A percentile compares a stretch with the other conserved stretches of the same genome.
Evolutionary conservation across 2,329 filamentous ascomycete genomes (phyloP).

Genomic region (Colletotrichum cordylinicola): DNA sequence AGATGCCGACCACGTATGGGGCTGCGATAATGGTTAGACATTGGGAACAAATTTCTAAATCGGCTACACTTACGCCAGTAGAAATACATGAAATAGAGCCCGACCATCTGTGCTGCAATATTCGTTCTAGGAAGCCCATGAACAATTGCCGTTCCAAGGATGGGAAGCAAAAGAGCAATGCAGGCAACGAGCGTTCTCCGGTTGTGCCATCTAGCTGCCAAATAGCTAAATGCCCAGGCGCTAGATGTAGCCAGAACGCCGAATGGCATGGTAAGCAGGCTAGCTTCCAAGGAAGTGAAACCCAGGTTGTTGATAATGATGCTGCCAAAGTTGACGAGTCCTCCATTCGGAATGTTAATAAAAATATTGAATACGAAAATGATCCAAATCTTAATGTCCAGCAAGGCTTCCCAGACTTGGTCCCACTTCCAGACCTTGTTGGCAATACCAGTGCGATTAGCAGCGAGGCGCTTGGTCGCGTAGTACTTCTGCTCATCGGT

Average conservation of each 20-base stretch:
- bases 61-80: background rate
- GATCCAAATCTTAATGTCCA: slow-evolving; percentile 65
- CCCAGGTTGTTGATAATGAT: slow-evolving; percentile 43
- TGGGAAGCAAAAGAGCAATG: slow-evolving; percentile 10
- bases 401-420: slow-evolving; percentile 57
- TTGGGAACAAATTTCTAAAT: background rate
- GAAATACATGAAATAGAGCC: background rate
- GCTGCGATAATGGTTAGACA: slow-evolving; percentile 22
- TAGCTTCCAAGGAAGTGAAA: slow-evolving; percentile 40
- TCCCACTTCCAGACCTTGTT: slow-evolving; percentile 34
- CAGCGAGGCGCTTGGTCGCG: background rate
- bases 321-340: slow-evolving; percentile 58
- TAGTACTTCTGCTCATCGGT: background rate
- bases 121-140: background rate
- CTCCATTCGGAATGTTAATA: slow-evolving; percentile 65
- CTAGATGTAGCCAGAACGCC: slow-evolving; percentile 36
- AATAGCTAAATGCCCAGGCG: slow-evolving; percentile 38
- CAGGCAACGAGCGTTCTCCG: slow-evolving; percentile 27
- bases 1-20: background rate
- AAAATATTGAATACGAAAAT: slow-evolving; percentile 54
- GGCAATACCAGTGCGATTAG: background rate
- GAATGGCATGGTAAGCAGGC: slow-evolving; percentile 33
- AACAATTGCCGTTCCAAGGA: background rate
- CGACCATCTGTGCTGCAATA: background rate
- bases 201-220: background rate